Evolutionary conservation across 257 asterid genomes (phyloP), one percentile per base, ranked within the genome.

Genomic region (Capsicum pubescens): DNA sequence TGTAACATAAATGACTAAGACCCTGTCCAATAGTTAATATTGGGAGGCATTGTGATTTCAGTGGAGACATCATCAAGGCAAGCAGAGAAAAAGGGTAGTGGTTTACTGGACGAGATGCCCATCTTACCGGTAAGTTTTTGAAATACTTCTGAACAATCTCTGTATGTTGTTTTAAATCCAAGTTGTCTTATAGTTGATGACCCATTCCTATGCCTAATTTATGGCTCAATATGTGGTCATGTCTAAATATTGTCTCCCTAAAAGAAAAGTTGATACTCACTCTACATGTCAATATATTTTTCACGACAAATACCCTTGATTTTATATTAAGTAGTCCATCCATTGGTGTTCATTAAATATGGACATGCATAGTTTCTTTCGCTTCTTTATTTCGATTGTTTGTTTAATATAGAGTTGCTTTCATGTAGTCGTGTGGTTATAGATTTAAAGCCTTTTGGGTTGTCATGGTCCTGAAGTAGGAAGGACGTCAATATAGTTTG

Each of bases 1-100:
- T 80, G 54, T 66, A 68, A 44, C 84, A 79, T 87, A 69, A 79
- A 83, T 90, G 87, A 88, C 85, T 76, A 19, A 32, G 79, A 85
- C 83, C 61, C 69, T 74, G 60, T 83, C 46, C 83, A 87, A 93
- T 93, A 97, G 99, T 93, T 97, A 83, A 93, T 97, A 98, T 81
- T 95, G 87, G 99, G 99, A 1, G 98, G 95, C 88, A 91, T 97
- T 17, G 95, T 95, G 84, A 91, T 97, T 87, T 97, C 99, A 80
- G 96, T 91, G 57, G 99, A 97, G 93, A 95, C 99, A 83, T 98
- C 99, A 86, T 95, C 98, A 58, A 90, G 95, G 60, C 98, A 97
- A 86, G 99, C 99, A 80, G 91, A 88, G 89, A 97, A 93, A 92
- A 92, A 97, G 89, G 98, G 95, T 14, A 98, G 95, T 86, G 87